Evolutionary conservation across 257 asterid genomes (phyloP).

Genomic region (Solanum pinnatisectum): DNA sequence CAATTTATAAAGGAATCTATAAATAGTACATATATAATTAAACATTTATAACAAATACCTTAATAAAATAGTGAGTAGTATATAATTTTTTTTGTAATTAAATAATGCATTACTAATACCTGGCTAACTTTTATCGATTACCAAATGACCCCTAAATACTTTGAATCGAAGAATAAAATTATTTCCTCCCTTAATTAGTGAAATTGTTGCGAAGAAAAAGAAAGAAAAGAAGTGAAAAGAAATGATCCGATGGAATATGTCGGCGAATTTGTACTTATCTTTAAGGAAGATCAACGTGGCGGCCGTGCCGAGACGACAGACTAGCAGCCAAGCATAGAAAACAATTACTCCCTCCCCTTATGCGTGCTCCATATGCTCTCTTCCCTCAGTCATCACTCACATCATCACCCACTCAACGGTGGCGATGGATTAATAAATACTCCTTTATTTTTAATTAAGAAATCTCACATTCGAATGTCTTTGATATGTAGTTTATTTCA

Average conservation of each 20-base stretch:
- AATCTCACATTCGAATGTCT: accelerated
- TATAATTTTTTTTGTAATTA: no score
- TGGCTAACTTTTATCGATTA: no score
- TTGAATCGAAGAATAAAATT: neutral
- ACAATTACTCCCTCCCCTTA: neutral
- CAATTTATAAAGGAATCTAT: no score
- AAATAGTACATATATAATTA: no score
- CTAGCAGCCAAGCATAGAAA: conserved; percentile 26
- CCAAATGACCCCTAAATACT: neutral
- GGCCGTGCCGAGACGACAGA: conserved; percentile 44
- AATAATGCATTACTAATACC: no score
- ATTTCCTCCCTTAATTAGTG: neutral
- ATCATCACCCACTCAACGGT: no score
- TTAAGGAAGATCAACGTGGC: conserved; percentile 40
- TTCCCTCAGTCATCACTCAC: neutral
- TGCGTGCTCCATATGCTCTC: conserved; percentile 15
- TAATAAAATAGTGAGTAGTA: no score
- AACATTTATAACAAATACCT: neutral
- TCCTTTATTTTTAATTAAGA: no score
- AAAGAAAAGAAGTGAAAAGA: no score
- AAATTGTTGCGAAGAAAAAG: neutral
- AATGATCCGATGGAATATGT: conserved; percentile 14
- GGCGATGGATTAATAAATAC: no score
- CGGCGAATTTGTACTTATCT: conserved; percentile 50
- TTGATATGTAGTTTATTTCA: no score